These are phyloP conservation scores for Neonectria magnoliae DNA, from an alignment of 2,329 filamentous ascomycete species.

Conservation along the genomic window DNA sequence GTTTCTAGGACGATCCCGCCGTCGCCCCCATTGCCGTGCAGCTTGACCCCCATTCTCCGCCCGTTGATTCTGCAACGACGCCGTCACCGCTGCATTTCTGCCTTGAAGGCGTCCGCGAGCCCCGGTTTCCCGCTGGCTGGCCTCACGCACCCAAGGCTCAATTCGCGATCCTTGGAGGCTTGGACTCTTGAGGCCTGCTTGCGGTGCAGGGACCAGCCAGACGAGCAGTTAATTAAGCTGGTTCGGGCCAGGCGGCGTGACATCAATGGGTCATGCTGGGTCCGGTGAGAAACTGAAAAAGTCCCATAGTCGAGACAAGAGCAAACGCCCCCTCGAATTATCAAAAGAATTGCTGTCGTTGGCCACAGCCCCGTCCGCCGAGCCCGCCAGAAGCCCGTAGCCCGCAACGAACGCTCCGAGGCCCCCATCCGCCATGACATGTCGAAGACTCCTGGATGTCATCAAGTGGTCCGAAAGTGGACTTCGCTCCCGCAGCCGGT, in stretches of 20 bases:
- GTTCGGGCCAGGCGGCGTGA: slow-evolving; percentile 23
- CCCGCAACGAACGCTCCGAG: slow-evolving; percentile 22
- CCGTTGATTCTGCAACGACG: slow-evolving; percentile 36
- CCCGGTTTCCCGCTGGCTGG: slow-evolving; percentile 19
- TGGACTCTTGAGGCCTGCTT: slow-evolving; percentile 7
- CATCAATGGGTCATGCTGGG: slow-evolving; percentile 28
- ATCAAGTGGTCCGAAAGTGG: slow-evolving; percentile 38
- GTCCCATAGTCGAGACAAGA: slow-evolving; percentile 33
- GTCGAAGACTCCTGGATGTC: slow-evolving; percentile 27
- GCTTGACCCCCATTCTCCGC: slow-evolving; percentile 17
- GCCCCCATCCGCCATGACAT: slow-evolving; percentile 25
- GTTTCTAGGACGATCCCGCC: slow-evolving; percentile 26
- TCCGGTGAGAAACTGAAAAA: slow-evolving; percentile 22
- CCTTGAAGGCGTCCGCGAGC: slow-evolving; percentile 16
- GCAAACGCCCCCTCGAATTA: slow-evolving; percentile 33
- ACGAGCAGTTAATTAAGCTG: slow-evolving; percentile 32
- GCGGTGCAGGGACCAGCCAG: slow-evolving; percentile 31
- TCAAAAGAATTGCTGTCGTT: slow-evolving; percentile 34
- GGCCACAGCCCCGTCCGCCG: slow-evolving; percentile 23
- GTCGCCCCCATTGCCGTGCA: slow-evolving; percentile 31
- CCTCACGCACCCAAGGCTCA: slow-evolving; percentile 6
- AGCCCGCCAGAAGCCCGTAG: slow-evolving; percentile 11
- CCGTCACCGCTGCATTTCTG: slow-evolving; percentile 29
- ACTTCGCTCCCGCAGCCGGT: slow-evolving; percentile 29
- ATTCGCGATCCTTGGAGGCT: background rate